Base-by-base conservation (phyloP, 2,329 filamentous ascomycete genomes). In the Fusarium nisikadoi region DNA sequence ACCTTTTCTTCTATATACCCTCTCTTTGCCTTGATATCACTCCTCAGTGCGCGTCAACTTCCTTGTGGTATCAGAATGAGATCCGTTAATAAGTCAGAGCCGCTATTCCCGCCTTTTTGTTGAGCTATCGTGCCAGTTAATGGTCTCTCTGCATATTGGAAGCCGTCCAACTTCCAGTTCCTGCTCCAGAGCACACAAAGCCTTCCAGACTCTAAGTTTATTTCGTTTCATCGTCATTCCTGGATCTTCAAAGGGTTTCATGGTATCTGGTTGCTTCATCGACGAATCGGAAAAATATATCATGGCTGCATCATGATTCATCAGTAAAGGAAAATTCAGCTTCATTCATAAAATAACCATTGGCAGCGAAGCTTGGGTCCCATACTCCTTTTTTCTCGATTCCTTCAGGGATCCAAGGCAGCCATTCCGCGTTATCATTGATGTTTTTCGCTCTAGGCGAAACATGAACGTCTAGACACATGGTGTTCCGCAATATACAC, bases 161-260 rank as follows among this genome's bases (percentile, higher is more conserved):
- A 8, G 16, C 20, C 31, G 35, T 35, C 16, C n/a, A 0, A 20
- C 4, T 35, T 35, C 8, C 8, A 25, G 14, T 2, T 50, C 12
- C 6, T 25, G 3, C 8, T 35, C 29, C 4, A 25, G 5, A 0
- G 6, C 8, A 7, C 6, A 5, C 2, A 50, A 35, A 1, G n/a
- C 31, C 3, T 7, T 1, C 8, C 29, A 50, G 13, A 50, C 29
- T 3, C 7, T 13, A 1, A 7, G 2, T 9, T 17, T 14, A 0
- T 2, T 47, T 0, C 13, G 16, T 0, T 6, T 17, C 19, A 8
- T n/a, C 20, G 0, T 6, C 3, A 6, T 4, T 0, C 10, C 19
- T 1, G 12, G 8, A 10, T 7, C 8, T 0, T 0, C 1, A 1
- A 10, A 14, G 3, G 8, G 2, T 0, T 6, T 2, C 6, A 10